Conservation (phyloP, 2,329 filamentous ascomycete species). For the Xylaria sp. region DNA sequence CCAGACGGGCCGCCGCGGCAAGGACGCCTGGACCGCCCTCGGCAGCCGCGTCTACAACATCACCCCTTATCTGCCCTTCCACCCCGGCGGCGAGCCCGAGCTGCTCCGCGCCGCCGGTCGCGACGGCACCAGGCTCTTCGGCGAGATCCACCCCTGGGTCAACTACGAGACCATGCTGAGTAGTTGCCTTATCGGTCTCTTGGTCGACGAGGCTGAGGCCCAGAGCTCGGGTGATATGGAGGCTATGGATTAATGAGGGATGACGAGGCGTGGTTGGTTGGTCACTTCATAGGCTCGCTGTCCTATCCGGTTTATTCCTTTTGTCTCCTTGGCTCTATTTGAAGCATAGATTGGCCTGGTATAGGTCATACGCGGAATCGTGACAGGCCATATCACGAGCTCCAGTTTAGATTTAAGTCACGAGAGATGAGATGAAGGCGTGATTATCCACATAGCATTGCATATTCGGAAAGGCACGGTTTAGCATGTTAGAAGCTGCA, state of each 20-base stretch:
- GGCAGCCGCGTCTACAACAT: conserved; percentile 95
- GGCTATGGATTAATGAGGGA: conserved; percentile 64
- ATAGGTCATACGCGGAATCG: neutral
- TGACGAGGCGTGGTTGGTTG: neutral
- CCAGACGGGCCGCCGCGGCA: conserved; percentile 84
- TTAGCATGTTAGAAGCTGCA: neutral
- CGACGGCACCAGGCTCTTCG: conserved; percentile 72
- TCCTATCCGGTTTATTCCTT: too few relatives aligned
- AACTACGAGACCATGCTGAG: conserved; percentile 77
- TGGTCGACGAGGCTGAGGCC: conserved; percentile 66
- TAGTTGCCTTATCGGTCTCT: conserved; percentile 70
- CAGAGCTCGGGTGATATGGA: conserved; percentile 58
- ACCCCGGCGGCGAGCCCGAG: conserved; percentile 86
- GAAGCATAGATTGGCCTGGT: neutral
- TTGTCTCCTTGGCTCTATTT: neutral
- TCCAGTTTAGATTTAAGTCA: neutral
- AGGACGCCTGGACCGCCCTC: conserved; percentile 90
- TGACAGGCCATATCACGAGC: too few relatives aligned
- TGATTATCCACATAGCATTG: neutral
- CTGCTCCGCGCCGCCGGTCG: conserved; percentile 70
- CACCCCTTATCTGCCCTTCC: conserved; percentile 86
- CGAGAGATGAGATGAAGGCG: neutral
- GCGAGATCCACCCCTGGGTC: conserved; percentile 76
- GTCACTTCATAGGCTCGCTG: neutral
- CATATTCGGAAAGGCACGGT: conserved; percentile 5